Base-by-base conservation (phyloP, 208 protist species). In the Acanthamoeba polyphaga region DNA sequence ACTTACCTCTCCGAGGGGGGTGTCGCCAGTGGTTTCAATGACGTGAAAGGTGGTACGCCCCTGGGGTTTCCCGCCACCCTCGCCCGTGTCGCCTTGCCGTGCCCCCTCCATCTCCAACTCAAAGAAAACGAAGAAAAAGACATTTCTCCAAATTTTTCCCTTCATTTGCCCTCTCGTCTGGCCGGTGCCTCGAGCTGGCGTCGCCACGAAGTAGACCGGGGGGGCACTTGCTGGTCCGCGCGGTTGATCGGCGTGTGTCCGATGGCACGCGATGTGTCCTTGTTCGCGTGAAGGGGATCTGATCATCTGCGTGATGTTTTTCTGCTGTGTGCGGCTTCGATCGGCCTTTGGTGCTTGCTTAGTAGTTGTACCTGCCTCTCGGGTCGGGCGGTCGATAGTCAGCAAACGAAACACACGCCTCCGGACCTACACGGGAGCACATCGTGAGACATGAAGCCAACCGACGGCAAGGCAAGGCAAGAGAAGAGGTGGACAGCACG, bases 381-480 rank as follows among this genome's bases (percentile, higher is more conserved):
- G 80, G 80, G 51, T 88, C 80, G 1, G 80, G 80, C 38, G 80
- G 80, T 15, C 80, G 80, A 24, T 88, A 88, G 53, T 88, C 80
- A 1, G 80, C 80, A 7, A 88, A 88, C 8, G 51, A 8, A 6
- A 88, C 17, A 38, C 51, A 66, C 0, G 80, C 80, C 7, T 43
- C 80, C 5, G 49, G 43, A 29, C 74, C 74, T 82, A 38, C 32
- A 7, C 24, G 32, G 24, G 10, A 6, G 10, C 32, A n/a, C 66
- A 74, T 15, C 1, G 7, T 29, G 1, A 17, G 24, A 27, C 24
- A 38, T 10, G 7, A 12, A 32, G 13, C 29, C 32, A 2, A 9
- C 13, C 29, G 17, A 72, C 64, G 64, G 27, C 8, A 32, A 27
- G 64, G 12, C 22, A 27, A 62, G 12, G 3, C 5, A 27, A 24